Percentiles rank a stretch among this genome's conserved stretches.
These are phyloP conservation scores for Cladosporium sp. DNA, from an alignment of 2,329 filamentous ascomycete genomes.

Conservation along the genomic window DNA sequence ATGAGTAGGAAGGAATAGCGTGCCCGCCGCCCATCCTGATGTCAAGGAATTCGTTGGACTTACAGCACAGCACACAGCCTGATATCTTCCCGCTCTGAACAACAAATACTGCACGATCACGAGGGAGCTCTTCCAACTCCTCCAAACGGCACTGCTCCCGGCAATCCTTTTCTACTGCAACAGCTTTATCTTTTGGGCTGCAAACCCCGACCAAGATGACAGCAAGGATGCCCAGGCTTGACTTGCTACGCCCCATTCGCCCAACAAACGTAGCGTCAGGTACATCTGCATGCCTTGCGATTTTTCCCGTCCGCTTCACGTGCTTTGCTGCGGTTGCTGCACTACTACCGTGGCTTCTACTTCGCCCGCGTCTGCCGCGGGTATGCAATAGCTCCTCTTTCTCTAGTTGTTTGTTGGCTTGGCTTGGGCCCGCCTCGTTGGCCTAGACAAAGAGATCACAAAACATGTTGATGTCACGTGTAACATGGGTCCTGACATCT, in stretches of 20 bases:
- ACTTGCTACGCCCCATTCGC: constrained; percentile 7
- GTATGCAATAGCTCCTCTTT: not conserved
- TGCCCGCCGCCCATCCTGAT: too few relatives aligned
- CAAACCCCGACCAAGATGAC: not conserved
- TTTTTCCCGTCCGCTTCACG: constrained; percentile 6
- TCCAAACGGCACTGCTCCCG: constrained; percentile 6
- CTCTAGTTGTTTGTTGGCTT: not conserved
- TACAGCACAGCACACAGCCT: not conserved
- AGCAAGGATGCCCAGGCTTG: constrained; percentile 9
- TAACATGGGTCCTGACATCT: not conserved
- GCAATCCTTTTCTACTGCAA: constrained; percentile 8
- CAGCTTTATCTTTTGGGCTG: constrained; percentile 4
- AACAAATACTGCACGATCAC: too few relatives aligned
- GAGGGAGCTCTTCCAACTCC: not conserved
- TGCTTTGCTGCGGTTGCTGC: not conserved
- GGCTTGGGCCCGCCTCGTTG: not conserved
- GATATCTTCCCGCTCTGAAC: too few relatives aligned
- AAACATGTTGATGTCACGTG: constrained; percentile 10
- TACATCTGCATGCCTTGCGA: constrained; percentile 6
- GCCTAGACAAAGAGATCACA: too few relatives aligned
- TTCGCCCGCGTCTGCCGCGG: constrained; percentile 3
- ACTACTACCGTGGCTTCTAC: not conserved
- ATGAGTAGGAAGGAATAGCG: too few relatives aligned
- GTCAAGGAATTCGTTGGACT: not conserved
- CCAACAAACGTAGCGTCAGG: constrained; percentile 7